A percentile compares a stretch with the other conserved stretches of the same genome.
Evolutionary conservation across 805 yeast species (phyloP).

Genomic region (Candida germanica): DNA sequence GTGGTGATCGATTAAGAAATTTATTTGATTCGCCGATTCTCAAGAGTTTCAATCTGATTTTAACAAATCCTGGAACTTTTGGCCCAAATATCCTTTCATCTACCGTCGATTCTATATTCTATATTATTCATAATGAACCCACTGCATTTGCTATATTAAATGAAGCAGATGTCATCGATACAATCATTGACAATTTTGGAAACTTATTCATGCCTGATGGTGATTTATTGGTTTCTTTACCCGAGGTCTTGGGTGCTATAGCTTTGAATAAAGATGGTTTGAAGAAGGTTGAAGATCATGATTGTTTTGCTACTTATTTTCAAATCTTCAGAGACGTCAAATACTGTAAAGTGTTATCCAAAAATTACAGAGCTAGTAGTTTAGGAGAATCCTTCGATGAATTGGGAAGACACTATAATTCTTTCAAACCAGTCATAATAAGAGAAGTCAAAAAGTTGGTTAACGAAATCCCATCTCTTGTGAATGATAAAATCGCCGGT

Average conservation of each 20-base stretch:
- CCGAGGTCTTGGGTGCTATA: conserved; percentile 79
- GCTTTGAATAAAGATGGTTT: conserved; percentile 75
- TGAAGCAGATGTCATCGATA: conserved; percentile 72
- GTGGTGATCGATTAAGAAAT: conserved; percentile 82
- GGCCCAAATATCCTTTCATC: conserved; percentile 64
- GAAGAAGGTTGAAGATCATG: conserved; percentile 44
- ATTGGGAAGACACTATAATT: conserved; percentile 78
- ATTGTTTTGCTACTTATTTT: conserved; percentile 44
- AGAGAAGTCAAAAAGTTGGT: conserved; percentile 47
- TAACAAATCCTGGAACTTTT: conserved; percentile 55
- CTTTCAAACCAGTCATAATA: conserved; percentile 57
- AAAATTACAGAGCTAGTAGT: conserved; percentile 42
- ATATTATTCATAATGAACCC: conserved; percentile 85
- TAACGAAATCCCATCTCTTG: conserved; percentile 43
- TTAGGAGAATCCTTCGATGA: conserved; percentile 76
- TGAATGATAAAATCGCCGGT: conserved; percentile 17
- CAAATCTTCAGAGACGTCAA: conserved; percentile 46
- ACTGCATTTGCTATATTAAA: conserved; percentile 77
- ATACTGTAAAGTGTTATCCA: conserved; percentile 52
- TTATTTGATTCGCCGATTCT: conserved; percentile 83
- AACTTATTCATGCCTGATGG: conserved; percentile 55
- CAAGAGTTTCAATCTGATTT: conserved; percentile 53
- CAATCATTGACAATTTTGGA: conserved; percentile 57
- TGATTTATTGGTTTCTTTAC: conserved; percentile 57
- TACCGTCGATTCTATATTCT: conserved; percentile 60